Evolutionary conservation across 306 rosid species (phyloP), one percentile per base, ranked within the genome.

Genomic region (Sicyos edulis): DNA sequence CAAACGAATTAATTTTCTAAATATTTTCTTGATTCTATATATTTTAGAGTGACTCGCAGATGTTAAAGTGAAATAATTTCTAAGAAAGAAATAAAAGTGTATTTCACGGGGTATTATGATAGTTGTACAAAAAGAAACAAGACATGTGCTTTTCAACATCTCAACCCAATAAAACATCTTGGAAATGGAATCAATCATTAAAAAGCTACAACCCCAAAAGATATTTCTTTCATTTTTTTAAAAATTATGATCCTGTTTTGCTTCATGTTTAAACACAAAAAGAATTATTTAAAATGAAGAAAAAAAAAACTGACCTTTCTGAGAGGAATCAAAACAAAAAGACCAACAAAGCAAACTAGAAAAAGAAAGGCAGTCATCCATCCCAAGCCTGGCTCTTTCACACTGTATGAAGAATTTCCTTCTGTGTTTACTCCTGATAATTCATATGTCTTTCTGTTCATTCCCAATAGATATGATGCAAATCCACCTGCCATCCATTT

Each of bases 291-390:
- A 52, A n/a, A 34, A 62, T 15, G 22, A 32, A n/a, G 11, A 22
- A 10, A 2, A 0, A 29, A 11, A 53, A 26, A 11, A 71, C 26
- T 8, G 20, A 90, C 97, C 98, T 90, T 90, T 78, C 98, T 88
- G 16, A 93, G 89, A 72, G 98, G 98, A 76, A 93, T 86, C 66
- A 93, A 80, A 76, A 87, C 92, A 79, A 90, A 93, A 72, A 93
- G 97, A 3, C 98, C 98, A 71, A 93, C 96, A 77, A 93, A 93
- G 87, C 96, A 93, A 75, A 90, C 97, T 16, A 90, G 81, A 74
- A 87, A 88, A 75, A 90, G 98, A 73, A 75, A 93, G 44, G 74
- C 86, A 64, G 81, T 78, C 96, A 90, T 93, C 98, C 98, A 93
- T 22, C 92, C 97, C 79, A 93, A 68, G 22, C 81, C 97, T 50